Evolutionary conservation across 164 flowering plant genomes (phyloP), one percentile per base, ranked within the genome.

Genomic region (Magnolia changhungtana): DNA sequence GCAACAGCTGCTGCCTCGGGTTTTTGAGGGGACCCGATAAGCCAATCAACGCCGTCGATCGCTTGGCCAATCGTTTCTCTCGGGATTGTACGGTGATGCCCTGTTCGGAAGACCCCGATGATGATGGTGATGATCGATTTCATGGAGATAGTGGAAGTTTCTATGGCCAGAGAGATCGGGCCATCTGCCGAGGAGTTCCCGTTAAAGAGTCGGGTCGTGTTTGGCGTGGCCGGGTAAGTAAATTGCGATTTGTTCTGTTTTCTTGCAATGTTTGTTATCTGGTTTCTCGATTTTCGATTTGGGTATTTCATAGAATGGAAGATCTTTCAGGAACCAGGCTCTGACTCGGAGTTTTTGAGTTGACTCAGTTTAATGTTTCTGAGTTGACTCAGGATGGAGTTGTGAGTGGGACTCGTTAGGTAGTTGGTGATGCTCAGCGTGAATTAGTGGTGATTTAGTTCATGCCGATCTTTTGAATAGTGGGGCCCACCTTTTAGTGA

Each of bases 181-280:
- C 31, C 10, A 84, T 91, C 75, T 95, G 98, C 83, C 85, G 99
- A 84, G 89, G 87, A 75, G 74, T 82, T 78, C 97, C 93, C 37
- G 99, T 92, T 50, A 95, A 92, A 81, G 98, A 92, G 78, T 91
- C 99, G 3, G 73, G 77, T 74, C 78, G 65, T 65, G 74, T 90
- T 69, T 75, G 89, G 37, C 92, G 93, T 49, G 69, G 92, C 50
- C 93, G 91, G 94, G 98, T 93, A 82, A 86, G 6, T 37, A 55
- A 2, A 10, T 13, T 14, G 4, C 19, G 55, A n/a, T 20, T 61
- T 37, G 9, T 73, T 68, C 20, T 19, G 45, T 37, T 37, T 37
- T 37, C 45, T 37, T 37, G 45, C 45, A 4, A 3, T 37, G 45
- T 37, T 37, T 4, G 45, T 37, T 37, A 37, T 37, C 45, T 37